These are phyloP conservation scores for Cyanidioschyzon merolae DNA, from an alignment of 23 red algal species.

Conservation along the genomic window DNA sequence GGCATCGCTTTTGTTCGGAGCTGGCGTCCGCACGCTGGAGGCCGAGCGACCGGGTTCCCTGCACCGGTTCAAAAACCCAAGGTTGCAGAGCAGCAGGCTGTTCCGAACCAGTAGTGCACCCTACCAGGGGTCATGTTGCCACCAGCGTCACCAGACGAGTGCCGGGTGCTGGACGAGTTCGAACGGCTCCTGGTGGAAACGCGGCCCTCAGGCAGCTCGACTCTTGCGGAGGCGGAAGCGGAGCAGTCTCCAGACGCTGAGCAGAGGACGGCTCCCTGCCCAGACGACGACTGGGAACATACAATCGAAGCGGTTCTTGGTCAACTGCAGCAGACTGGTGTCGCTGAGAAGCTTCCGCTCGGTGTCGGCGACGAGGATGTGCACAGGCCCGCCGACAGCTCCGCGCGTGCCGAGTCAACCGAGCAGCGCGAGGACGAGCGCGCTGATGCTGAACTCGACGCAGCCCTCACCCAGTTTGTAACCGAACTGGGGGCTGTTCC, in stretches of 20 bases:
- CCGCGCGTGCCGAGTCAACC: neutral
- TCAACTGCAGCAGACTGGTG: neutral
- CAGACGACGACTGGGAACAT: neutral
- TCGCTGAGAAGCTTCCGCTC: neutral
- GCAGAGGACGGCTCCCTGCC: neutral
- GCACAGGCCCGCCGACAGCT: neutral
- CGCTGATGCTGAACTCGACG: neutral
- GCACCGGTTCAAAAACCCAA: too few species aligned
- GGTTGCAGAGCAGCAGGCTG: too few species aligned
- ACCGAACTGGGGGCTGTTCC: neutral
- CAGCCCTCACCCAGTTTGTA: neutral
- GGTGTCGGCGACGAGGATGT: neutral
- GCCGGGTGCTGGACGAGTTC: neutral
- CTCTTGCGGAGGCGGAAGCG: neutral
- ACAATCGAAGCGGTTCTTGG: neutral
- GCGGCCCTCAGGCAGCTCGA: neutral
- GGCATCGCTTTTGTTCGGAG: too few species aligned
- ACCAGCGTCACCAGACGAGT: neutral
- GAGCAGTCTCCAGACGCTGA: neutral
- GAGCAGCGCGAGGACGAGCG: neutral
- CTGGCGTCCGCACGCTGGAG: too few species aligned
- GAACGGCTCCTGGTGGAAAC: neutral
- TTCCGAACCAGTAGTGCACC: too few species aligned
- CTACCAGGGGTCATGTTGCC: too few species aligned
- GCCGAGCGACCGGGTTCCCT: too few species aligned